These are phyloP conservation scores for Debaryomyces singareniensis DNA, from an alignment of 1,139 yeast species.

Conservation along the genomic window DNA sequence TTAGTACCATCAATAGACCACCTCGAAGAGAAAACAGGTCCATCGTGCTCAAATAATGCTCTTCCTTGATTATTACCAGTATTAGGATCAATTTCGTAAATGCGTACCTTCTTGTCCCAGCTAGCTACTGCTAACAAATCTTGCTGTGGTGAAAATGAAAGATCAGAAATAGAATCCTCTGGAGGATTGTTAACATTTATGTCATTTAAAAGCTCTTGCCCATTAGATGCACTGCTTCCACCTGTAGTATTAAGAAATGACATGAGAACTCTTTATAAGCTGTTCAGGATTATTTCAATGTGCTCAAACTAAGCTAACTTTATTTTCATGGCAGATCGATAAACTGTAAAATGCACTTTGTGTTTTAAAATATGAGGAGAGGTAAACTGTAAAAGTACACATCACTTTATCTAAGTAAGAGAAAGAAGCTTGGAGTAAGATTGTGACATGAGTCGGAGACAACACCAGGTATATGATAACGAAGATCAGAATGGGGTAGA, in stretches of 20 bases:
- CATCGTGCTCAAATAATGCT: conserved; percentile 86
- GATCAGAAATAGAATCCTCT: conserved; percentile 83
- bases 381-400: no score
- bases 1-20: conserved; percentile 88
- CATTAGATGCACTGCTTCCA: conserved; percentile 40
- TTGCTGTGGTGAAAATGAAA: conserved; percentile 88
- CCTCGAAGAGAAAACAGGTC: conserved; percentile 74
- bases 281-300: no score
- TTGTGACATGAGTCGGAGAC: no score
- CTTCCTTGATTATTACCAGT: conserved; percentile 75
- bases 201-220: conserved; percentile 70
- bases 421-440: no score
- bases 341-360: no score
- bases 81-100: conserved; percentile 74
- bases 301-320: no score
- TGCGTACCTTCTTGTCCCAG: conserved; percentile 94
- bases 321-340: no score
- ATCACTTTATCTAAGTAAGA: no score
- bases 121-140: conserved; percentile 77
- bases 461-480: no score
- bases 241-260: conserved; percentile 22
- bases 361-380: no score
- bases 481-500: no score
- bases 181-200: conserved; percentile 79
- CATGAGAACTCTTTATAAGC: conserved; percentile 11